These are phyloP conservation scores for Fusarium robinianum DNA, from an alignment of 2,329 filamentous ascomycete species.

Conservation along the genomic window DNA sequence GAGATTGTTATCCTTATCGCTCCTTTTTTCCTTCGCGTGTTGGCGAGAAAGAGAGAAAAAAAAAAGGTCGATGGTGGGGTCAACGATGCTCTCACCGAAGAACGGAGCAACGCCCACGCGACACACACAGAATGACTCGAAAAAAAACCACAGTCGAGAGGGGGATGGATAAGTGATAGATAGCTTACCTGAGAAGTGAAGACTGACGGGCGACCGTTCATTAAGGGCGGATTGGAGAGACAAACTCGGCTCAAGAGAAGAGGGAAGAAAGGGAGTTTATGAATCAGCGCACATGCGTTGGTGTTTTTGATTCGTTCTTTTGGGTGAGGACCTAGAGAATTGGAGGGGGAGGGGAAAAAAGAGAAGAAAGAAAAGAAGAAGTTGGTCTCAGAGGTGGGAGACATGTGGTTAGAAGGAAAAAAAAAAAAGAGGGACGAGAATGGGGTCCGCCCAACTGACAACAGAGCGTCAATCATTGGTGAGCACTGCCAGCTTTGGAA, in stretches of 20 bases:
- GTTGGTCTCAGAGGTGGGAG: too few species aligned
- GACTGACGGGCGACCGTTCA: constrained; percentile 82
- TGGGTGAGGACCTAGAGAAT: constrained; percentile 14
- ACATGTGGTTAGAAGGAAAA: constrained; percentile 12
- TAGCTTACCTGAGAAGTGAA: constrained; percentile 80
- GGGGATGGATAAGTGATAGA: constrained; percentile 12
- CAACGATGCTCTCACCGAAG: constrained; percentile 6
- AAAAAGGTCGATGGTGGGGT: constrained; percentile 27
- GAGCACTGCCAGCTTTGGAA: constrained; percentile 8
- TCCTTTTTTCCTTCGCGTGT: neutral
- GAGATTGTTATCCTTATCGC: neutral
- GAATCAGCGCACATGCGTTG: constrained; percentile 9
- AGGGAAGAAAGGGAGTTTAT: constrained; percentile 13
- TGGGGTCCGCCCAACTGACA: constrained; percentile 25
- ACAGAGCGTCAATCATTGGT: constrained; percentile 36
- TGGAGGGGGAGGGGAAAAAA: constrained; percentile 17
- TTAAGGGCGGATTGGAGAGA: constrained; percentile 68
- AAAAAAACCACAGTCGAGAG: constrained; percentile 10
- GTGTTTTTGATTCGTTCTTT: constrained; percentile 19
- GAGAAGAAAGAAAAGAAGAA: constrained; percentile 12
- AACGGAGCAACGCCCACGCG: constrained; percentile 8
- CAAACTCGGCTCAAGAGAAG: constrained; percentile 40
- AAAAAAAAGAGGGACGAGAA: constrained; percentile 20
- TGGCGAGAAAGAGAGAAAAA: constrained; percentile 18
- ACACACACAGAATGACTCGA: constrained; percentile 7